A percentile compares a stretch with the other conserved stretches of the same genome.
Evolutionary conservation across 2,329 filamentous ascomycete genomes (phyloP).

Genomic region (Dissoconium aciculare): DNA sequence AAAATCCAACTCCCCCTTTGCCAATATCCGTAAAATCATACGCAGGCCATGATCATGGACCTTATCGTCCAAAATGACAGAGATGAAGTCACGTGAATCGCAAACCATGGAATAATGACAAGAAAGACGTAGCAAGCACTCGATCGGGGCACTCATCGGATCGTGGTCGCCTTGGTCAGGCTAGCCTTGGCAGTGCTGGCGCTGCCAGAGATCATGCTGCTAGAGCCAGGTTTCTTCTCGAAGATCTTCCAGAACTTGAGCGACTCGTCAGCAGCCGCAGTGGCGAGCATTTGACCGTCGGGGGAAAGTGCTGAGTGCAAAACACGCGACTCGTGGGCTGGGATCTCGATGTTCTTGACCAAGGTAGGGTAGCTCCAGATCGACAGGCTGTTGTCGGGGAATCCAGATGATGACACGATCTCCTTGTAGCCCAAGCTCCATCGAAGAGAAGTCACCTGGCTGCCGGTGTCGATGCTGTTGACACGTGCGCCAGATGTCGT

Average conservation of each 20-base stretch:
- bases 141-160: slow-evolving; percentile 9
- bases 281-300: slow-evolving; percentile 94
- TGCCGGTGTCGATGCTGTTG: slow-evolving; percentile 98
- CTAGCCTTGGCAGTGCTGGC: slow-evolving; percentile 56
- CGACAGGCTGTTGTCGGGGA: slow-evolving; percentile 97
- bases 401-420: slow-evolving; percentile 92
- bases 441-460: slow-evolving; percentile 86
- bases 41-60: too few species aligned
- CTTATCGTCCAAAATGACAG: too few species aligned
- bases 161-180: slow-evolving; percentile 86
- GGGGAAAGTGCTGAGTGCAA: slow-evolving; percentile 94
- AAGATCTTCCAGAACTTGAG: slow-evolving; percentile 99
- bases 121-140: neutral
- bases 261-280: slow-evolving; percentile 87
- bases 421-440: slow-evolving; percentile 97
- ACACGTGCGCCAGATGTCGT: slow-evolving; percentile 91
- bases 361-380: slow-evolving; percentile 98
- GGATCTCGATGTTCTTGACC: slow-evolving; percentile 95
- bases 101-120: too few species aligned
- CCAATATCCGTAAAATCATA: too few species aligned
- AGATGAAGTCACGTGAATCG: too few species aligned
- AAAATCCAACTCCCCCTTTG: too few species aligned
- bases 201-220: slow-evolving; percentile 48
- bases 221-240: slow-evolving; percentile 82
- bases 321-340: slow-evolving; percentile 90